Evolutionary conservation across 83 land plant genomes (phyloP), one percentile per base, ranked within the genome.

Genomic region (Picea abies): DNA sequence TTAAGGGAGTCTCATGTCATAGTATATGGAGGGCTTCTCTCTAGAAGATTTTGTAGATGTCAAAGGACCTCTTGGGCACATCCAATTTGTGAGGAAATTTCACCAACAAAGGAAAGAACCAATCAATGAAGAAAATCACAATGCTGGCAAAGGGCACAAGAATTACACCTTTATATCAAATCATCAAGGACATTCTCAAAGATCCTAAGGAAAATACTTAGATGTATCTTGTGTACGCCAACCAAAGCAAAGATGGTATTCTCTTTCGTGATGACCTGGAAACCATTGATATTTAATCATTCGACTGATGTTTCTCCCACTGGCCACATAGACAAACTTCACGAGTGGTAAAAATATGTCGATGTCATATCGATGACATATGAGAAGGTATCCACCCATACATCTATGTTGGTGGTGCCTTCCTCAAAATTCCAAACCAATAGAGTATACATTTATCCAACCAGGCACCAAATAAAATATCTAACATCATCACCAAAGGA

Each of bases 91-190:
- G 83, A 14, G 99, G 99, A 1, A 76, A 86, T 44, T 95, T 94
- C 72, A 64, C 56, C 19, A 90, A 90, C 4, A 87, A 94, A 35
- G 93, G 93, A 19, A 81, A 89, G 60, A 82, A 63, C 4, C 86
- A 81, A 84, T 84, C 75, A 39, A 95, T 90, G 37, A 90, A 82
- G 82, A 83, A 81, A 78, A 85, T 96, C 4, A 88, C 93, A 22
- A 97, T 97, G 98, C 25, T 97, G 4, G 98, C 95, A 1, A 95
- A 95, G 0, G 98, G 99, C n/a, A 95, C 97, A 5, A 98, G 98
- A 7, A 97, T 97, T 58, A 97, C 99, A 4, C 98, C 99, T 22
- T 81, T 97, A 22, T 97, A 94, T 63, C 98, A 97, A 71, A 85
- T 97, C n/a, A 90, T 91, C 75, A 93, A 90, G 79, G 93, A 94